phyloP scores from a whole-genome alignment of 2,329 filamentous ascomycete genomes.

The Didymella keratinophila region DNA sequence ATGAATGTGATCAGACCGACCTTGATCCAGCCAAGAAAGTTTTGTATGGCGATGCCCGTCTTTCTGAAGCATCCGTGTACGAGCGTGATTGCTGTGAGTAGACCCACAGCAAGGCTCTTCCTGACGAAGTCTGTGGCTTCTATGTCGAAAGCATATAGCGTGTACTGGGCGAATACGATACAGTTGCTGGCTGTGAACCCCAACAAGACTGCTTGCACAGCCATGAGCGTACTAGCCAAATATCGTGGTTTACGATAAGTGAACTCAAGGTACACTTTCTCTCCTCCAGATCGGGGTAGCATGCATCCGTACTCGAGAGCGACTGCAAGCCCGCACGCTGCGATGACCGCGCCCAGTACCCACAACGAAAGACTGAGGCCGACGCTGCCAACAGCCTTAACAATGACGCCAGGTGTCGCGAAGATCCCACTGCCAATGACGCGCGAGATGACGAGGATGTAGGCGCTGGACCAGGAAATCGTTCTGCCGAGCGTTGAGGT shows the following conservation, averaged over 20 bases:
- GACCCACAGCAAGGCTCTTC: constrained; percentile 59
- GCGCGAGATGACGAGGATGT: constrained; percentile 72
- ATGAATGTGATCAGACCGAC: constrained; percentile 50
- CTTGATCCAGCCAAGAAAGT: constrained; percentile 53
- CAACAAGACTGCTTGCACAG: constrained; percentile 68
- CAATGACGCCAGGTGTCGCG: constrained; percentile 72
- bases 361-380: constrained; percentile 70
- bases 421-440: constrained; percentile 77
- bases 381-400: constrained; percentile 71
- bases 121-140: constrained; percentile 60
- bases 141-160: constrained; percentile 65
- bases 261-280: constrained; percentile 75
- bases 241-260: constrained; percentile 70
- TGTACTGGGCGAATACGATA: constrained; percentile 72
- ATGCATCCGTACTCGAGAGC: constrained; percentile 74
- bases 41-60: constrained; percentile 50
- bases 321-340: constrained; percentile 68
- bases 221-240: constrained; percentile 69
- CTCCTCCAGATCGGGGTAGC: constrained; percentile 72
- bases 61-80: constrained; percentile 50
- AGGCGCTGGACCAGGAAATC: constrained; percentile 69
- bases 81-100: constrained; percentile 50
- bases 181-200: constrained; percentile 75
- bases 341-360: constrained; percentile 68
- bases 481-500: constrained; percentile 66